Conservation (phyloP, 208 protist species). For the Angomonas deanei region DNA sequence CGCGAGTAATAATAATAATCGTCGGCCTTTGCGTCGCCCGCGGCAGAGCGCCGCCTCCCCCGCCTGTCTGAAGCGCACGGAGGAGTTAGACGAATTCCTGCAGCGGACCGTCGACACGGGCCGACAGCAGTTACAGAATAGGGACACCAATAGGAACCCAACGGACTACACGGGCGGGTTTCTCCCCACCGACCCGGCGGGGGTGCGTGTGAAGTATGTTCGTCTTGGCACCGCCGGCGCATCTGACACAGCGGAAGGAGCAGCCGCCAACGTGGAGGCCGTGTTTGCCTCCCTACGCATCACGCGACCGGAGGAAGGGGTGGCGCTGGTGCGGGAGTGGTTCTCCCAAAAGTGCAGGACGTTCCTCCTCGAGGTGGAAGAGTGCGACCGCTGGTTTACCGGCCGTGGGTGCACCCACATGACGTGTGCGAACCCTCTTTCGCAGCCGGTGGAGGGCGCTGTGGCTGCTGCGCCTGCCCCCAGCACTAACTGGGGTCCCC, state of each 20-base stretch:
- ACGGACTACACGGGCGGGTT: neutral
- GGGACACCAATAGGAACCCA: neutral
- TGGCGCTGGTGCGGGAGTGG: slow-evolving; percentile 52
- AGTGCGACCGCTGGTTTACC: slow-evolving; percentile 57
- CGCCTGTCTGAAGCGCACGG: slow-evolving; percentile 8
- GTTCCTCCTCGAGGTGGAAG: slow-evolving; percentile 49
- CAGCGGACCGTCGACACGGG: neutral
- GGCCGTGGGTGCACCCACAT: slow-evolving; percentile 42
- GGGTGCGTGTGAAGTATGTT: neutral
- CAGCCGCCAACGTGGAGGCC: neutral
- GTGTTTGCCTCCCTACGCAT: slow-evolving; percentile 39
- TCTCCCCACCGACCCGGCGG: neutral
- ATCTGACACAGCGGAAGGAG: neutral
- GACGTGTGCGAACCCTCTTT: slow-evolving; percentile 56
- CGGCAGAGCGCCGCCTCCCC: neutral
- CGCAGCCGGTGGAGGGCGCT: slow-evolving; percentile 33
- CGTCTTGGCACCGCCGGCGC: neutral
- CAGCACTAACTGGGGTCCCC: neutral
- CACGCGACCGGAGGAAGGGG: slow-evolving; percentile 31
- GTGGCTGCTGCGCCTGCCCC: neutral
- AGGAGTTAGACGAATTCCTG: slow-evolving; percentile 13
- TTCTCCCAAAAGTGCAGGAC: slow-evolving; percentile 41
- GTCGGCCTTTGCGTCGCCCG: neutral
- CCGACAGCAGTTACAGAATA: neutral
- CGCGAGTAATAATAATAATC: too few relatives aligned